Evolutionary conservation across 352 stramenopile species (phyloP).

Genomic region (Pythium pyrilobum): DNA sequence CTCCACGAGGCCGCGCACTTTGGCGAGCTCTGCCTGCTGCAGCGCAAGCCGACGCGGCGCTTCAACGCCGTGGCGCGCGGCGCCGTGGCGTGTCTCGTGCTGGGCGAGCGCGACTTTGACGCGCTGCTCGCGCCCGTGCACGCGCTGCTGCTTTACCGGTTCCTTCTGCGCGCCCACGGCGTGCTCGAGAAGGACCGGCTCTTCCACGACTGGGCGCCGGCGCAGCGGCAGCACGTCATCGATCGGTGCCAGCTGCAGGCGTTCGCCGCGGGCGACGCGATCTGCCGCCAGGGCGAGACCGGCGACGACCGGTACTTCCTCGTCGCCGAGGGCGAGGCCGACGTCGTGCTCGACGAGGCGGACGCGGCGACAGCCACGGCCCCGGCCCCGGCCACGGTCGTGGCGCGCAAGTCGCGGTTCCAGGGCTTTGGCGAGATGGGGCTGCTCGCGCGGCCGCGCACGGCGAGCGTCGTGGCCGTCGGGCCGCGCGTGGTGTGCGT

Average conservation of each 20-base stretch:
- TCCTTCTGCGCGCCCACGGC: slow-evolving; percentile 41
- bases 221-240: slow-evolving; percentile 41
- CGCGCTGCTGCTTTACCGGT: slow-evolving; percentile 50
- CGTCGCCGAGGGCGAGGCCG: slow-evolving; percentile 49
- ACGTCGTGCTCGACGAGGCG: slow-evolving; percentile 45
- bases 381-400: slow-evolving; percentile 19
- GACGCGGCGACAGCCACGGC: not conserved
- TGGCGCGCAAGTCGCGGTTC: slow-evolving; percentile 53
- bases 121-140: slow-evolving; percentile 45
- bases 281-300: slow-evolving; percentile 51
- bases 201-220: slow-evolving; percentile 42
- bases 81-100: slow-evolving; percentile 40
- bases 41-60: slow-evolving; percentile 22
- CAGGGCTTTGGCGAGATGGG: slow-evolving; percentile 82
- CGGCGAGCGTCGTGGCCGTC: slow-evolving; percentile 40
- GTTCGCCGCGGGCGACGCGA: slow-evolving; percentile 37
- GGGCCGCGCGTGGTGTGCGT: slow-evolving; percentile 31
- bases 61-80: slow-evolving; percentile 51
- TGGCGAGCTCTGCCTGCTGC: slow-evolving; percentile 49
- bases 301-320: slow-evolving; percentile 66
- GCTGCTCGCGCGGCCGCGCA: slow-evolving; percentile 49
- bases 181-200: slow-evolving; percentile 61
- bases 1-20: slow-evolving; percentile 62
- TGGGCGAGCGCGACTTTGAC: slow-evolving; percentile 34
- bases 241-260: slow-evolving; percentile 39